Conservation (phyloP, 495 filamentous ascomycete species). For the Aspergillus wentii region DNA sequence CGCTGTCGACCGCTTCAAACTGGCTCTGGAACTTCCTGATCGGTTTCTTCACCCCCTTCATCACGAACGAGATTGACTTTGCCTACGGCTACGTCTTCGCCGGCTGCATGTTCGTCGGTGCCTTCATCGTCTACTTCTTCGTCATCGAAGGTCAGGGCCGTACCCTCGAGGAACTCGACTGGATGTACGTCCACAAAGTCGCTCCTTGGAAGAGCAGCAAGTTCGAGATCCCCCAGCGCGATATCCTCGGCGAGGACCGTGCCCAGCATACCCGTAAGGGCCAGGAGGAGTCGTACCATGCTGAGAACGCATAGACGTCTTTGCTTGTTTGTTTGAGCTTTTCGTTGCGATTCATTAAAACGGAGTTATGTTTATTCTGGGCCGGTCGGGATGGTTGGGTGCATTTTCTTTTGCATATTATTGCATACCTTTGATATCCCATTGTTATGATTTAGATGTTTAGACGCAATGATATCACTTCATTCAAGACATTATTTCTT, state of each 20-base stretch:
- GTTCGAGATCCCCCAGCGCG: conserved; percentile 28
- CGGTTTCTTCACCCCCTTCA: conserved; percentile 72
- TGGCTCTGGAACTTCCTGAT: conserved; percentile 87
- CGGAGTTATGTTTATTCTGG: too few relatives aligned
- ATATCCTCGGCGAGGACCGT: conserved; percentile 6
- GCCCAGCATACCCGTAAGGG: conserved; percentile 16
- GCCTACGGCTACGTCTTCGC: conserved; percentile 76
- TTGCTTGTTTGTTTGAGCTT: conserved; percentile 2
- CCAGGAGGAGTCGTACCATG: conserved; percentile 16
- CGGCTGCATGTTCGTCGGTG: conserved; percentile 56
- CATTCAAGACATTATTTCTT: too few relatives aligned
- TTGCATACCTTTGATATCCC: too few relatives aligned
- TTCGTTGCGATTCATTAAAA: too few relatives aligned
- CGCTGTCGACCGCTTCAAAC: conserved; percentile 70
- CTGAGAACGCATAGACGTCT: conserved; percentile 24
- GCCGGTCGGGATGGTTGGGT: too few relatives aligned
- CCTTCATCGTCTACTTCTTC: conserved; percentile 63
- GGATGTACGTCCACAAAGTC: conserved; percentile 67
- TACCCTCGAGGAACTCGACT: conserved; percentile 71
- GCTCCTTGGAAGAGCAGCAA: conserved; percentile 55
- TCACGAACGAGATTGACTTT: conserved; percentile 61
- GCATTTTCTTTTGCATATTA: too few relatives aligned
- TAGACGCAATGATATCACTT: too few relatives aligned
- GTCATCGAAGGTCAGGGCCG: conserved; percentile 61
- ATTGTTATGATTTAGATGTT: too few relatives aligned